Evolutionary conservation across 495 filamentous ascomycete species (phyloP), one percentile per base, ranked within the genome.

Genomic region (Mycothermus thermophilus): DNA sequence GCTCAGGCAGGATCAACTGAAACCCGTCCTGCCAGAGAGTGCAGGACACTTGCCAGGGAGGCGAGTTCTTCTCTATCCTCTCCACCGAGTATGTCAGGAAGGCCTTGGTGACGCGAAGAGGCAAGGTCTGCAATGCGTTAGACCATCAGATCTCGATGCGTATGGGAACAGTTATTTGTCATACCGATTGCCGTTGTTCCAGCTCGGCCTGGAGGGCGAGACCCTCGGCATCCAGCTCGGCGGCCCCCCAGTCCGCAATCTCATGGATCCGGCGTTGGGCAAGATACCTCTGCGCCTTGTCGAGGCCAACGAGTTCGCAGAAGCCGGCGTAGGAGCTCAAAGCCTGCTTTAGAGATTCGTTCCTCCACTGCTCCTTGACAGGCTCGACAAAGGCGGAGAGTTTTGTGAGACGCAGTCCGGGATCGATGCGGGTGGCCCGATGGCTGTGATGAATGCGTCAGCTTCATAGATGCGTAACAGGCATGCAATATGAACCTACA

Each of bases 21-120:
- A 94, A 79, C 1, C 75, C 64, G 23, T 86, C 79, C 37, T 79
- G 71, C 90, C 90, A 99, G 21, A 96, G 63, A 16, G 60, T 62
- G 46, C 77, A 79, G 1, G 84, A 77, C 8, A 79, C 71, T 22
- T 74, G 67, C 39, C 80, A 87, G 2, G 78, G 62, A 18, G 71
- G 52, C 7, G 78, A 72, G 3, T 62, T 66, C 38, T 74, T 80
- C 28, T 82, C 77, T 10, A 94, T 54, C 50, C 86, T 88, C 35
- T 99, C 90, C 1, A 83, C 86, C 0, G 87, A 90, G 18, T 83
- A 84, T 2, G 79, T 80, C 16, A 99, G 58, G 58, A 96, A 81
- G 0, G 80, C 79, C 44, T 94, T 95, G 5, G 88, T 95, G 9
- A 79, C 67, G 37, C 86, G 75, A 31, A 96, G 59, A 5, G 90